Conservation (phyloP, 345 rosid genomes). For the Raphanus raphanistrum region DNA sequence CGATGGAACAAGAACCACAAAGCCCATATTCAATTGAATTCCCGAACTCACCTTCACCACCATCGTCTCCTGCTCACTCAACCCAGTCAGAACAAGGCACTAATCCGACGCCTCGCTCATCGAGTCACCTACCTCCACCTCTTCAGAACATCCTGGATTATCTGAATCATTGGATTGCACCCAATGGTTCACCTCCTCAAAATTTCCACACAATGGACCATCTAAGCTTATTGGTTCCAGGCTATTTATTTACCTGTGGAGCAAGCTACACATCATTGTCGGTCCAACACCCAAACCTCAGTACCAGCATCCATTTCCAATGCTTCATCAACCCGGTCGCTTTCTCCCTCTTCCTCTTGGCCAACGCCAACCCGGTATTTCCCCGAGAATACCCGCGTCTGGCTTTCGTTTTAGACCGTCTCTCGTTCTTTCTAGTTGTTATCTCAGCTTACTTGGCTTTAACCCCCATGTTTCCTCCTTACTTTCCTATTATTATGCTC, state of each 20-base stretch:
- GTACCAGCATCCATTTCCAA: slow-evolving; percentile 3
- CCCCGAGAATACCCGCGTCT: neutral
- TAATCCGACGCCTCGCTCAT: too few relatives aligned
- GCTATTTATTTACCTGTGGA: neutral
- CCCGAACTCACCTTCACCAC: too few relatives aligned
- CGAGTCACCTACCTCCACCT: too few relatives aligned
- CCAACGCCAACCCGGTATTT: neutral
- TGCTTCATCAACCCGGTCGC: neutral
- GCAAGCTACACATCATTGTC: neutral
- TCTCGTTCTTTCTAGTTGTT: neutral
- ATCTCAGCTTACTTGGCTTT: neutral
- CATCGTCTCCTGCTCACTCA: too few relatives aligned
- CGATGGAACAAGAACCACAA: too few relatives aligned
- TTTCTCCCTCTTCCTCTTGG: slow-evolving; percentile 5
- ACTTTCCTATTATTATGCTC: too few relatives aligned
- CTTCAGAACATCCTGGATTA: too few relatives aligned
- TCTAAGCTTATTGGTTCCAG: neutral
- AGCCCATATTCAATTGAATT: too few relatives aligned
- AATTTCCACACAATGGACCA: neutral
- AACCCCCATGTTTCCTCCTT: too few relatives aligned
- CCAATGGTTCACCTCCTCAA: neutral
- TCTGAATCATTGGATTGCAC: too few relatives aligned
- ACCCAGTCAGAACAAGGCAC: too few relatives aligned
- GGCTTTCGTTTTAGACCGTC: neutral
- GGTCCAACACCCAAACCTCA: neutral